Conservation (phyloP, 208 protist species). For the Polymyxa betae region DNA sequence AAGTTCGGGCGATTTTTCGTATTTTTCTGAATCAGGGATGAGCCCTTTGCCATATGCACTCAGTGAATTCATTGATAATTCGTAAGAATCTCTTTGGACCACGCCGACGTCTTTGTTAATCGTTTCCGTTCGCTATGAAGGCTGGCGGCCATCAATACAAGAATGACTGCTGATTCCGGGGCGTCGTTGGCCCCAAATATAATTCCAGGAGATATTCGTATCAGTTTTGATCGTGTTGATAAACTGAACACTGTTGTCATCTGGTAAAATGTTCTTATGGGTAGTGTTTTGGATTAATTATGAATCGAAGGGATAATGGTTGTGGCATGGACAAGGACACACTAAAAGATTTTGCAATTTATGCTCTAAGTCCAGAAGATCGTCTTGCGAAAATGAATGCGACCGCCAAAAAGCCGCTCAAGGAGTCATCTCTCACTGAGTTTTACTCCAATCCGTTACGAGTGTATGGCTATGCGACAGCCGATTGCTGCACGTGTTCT, state of each 20-base stretch:
- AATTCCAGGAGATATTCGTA: neutral
- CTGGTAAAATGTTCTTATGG: neutral
- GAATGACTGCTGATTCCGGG: neutral
- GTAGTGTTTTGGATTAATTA: neutral
- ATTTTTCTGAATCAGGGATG: neutral
- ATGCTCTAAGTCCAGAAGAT: neutral
- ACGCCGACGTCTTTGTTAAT: neutral
- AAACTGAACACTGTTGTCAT: neutral
- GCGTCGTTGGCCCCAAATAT: neutral
- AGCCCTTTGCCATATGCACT: neutral
- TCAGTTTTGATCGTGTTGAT: neutral
- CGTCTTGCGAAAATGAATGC: neutral
- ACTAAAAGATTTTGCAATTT: neutral
- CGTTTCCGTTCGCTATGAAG: neutral
- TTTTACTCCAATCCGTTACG: neutral
- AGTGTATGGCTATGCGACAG: neutral
- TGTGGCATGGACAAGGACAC: neutral
- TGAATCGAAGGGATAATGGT: neutral
- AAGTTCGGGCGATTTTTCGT: neutral
- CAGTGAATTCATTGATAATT: neutral
- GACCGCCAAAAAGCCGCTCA: neutral
- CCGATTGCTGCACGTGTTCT: neutral
- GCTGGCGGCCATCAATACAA: neutral
- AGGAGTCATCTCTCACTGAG: no score
- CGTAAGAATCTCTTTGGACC: neutral